Evolutionary conservation across 768 basidiomycete genomes (phyloP).

Genomic region (Phaeolepiota aurea): DNA sequence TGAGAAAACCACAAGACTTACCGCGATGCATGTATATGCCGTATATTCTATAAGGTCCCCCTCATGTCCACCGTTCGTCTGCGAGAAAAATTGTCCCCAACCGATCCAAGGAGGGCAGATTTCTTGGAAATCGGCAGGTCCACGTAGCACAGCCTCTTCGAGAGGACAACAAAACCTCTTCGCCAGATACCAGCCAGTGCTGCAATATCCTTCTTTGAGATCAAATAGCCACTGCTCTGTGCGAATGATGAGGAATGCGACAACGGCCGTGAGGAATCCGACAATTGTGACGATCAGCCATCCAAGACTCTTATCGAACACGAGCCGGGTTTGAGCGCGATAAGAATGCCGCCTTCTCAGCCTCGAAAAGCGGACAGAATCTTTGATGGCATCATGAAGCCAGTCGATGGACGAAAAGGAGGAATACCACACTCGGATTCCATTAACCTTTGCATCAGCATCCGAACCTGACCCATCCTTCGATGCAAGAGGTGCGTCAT

Average conservation of each 20-base stretch:
- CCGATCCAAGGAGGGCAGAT: constrained; percentile 63
- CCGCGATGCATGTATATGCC: constrained; percentile 70
- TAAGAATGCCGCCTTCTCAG: constrained; percentile 64
- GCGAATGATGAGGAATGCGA: constrained; percentile 82
- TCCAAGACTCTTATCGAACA: constrained; percentile 72
- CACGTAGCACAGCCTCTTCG: neutral
- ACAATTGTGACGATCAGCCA: constrained; percentile 88
- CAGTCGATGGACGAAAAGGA: constrained; percentile 91
- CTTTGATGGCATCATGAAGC: constrained; percentile 95
- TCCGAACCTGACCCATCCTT: constrained; percentile 34
- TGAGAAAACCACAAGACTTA: too few relatives aligned
- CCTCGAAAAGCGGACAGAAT: constrained; percentile 72
- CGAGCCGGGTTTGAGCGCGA: constrained; percentile 54
- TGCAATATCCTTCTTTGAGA: constrained; percentile 86
- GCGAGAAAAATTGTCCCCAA: constrained; percentile 58
- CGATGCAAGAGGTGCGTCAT: constrained; percentile 44
- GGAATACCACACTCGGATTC: constrained; percentile 85
- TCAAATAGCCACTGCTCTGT: constrained; percentile 89
- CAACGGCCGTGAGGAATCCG: constrained; percentile 76
- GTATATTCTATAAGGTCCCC: constrained; percentile 53
- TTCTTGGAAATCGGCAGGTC: constrained; percentile 14
- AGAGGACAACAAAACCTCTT: constrained; percentile 75
- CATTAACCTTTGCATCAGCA: constrained; percentile 65
- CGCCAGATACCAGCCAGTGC: constrained; percentile 58
- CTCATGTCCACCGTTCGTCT: constrained; percentile 20